phyloP scores from a whole-genome alignment of 2,329 filamentous ascomycete species.

The Penicillium sp. region DNA sequence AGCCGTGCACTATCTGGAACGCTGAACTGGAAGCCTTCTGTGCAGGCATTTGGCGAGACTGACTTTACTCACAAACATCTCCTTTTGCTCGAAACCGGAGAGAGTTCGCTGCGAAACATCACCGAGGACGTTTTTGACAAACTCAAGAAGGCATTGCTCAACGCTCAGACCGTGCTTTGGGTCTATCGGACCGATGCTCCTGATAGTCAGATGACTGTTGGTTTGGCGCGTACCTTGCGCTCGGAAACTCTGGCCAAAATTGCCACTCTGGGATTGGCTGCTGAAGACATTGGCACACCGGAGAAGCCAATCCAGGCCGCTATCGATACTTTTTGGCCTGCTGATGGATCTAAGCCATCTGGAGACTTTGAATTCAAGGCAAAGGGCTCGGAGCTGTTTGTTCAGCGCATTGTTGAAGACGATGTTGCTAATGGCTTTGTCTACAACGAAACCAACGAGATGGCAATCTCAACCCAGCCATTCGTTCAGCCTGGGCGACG shows the following conservation, averaged over 20 bases:
- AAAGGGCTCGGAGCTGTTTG: constrained; percentile 17
- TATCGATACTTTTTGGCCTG: constrained; percentile 21
- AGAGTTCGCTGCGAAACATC: constrained; percentile 15
- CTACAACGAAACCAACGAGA: constrained; percentile 26
- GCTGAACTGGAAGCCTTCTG: constrained; percentile 11
- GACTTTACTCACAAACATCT: constrained; percentile 18
- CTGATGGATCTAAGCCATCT: constrained; percentile 8
- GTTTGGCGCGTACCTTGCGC: constrained; percentile 26
- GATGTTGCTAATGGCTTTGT: constrained; percentile 22
- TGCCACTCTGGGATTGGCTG: constrained; percentile 24
- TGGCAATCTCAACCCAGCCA: constrained; percentile 21
- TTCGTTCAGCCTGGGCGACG: constrained; percentile 24
- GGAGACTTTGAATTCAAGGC: constrained; percentile 27
- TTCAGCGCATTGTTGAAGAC: constrained; percentile 23
- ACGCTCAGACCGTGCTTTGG: constrained; percentile 24
- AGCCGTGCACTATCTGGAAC: constrained; percentile 1
- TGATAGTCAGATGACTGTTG: constrained; percentile 31
- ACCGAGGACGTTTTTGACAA: constrained; percentile 11
- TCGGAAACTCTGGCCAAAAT: constrained; percentile 27
- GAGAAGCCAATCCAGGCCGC: constrained; percentile 13
- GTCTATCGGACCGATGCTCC: constrained; percentile 24
- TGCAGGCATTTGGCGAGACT: constrained; percentile 7
- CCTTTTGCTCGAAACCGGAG: constrained; percentile 21
- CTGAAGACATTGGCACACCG: constrained; percentile 14
- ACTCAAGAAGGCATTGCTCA: constrained; percentile 21